Conservation (phyloP, 139 green algal species). For the Axilococcus clingmanii region DNA sequence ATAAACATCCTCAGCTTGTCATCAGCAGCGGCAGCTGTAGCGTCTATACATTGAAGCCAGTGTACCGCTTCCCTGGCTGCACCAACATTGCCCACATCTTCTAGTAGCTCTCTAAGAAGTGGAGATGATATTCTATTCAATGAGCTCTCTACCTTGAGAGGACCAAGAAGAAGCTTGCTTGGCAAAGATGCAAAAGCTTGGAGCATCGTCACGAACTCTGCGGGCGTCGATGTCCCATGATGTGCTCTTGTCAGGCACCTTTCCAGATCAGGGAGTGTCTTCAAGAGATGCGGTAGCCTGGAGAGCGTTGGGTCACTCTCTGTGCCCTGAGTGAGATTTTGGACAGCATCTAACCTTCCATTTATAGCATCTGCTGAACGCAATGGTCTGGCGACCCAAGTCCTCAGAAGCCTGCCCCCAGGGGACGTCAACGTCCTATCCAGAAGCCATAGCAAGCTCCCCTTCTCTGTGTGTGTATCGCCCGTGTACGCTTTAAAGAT, state of each 20-base stretch:
- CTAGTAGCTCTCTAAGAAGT: not conserved
- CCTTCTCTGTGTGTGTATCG: conserved; percentile 27
- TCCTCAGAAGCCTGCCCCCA: conserved; percentile 58
- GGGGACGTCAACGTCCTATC: conserved; percentile 58
- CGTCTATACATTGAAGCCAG: conserved; percentile 41
- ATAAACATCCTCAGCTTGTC: conserved; percentile 32
- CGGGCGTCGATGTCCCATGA: conserved; percentile 59
- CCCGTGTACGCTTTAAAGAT: conserved; percentile 29
- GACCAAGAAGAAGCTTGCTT: conserved; percentile 2
- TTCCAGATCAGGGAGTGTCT: conserved; percentile 61
- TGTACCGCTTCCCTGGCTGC: not conserved
- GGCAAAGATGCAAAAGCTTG: conserved; percentile 14
- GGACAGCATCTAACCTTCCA: conserved; percentile 60
- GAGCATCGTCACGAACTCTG: conserved; percentile 56
- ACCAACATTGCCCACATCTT: not conserved
- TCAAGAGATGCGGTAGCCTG: conserved; percentile 12
- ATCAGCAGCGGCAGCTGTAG: conserved; percentile 24
- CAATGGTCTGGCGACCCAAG: conserved; percentile 66
- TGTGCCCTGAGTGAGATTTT: conserved; percentile 39
- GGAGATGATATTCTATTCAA: not conserved
- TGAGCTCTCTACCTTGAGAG: not conserved
- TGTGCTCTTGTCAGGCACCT: conserved; percentile 55
- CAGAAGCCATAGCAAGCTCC: conserved; percentile 73
- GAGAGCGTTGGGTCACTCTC: conserved; percentile 12
- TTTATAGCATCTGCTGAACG: conserved; percentile 29